phyloP scores from a whole-genome alignment of 148 eudicot genomes.

The Chenopodium quinoa region DNA sequence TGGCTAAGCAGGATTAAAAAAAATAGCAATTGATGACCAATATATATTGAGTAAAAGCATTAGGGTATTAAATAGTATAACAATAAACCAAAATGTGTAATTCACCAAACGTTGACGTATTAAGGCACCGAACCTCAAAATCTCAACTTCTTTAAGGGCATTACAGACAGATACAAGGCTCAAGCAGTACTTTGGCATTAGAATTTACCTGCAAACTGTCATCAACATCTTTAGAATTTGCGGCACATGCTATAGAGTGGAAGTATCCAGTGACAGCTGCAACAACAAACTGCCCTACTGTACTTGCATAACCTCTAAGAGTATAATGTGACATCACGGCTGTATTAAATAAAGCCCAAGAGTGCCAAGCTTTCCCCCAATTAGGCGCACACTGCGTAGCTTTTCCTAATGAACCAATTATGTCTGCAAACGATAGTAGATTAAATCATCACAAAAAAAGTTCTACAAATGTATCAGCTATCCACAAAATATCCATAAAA shows the following conservation, averaged over 20 bases:
- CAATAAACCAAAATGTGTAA: too few relatives aligned
- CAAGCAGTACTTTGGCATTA: not conserved
- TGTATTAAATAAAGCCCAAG: conserved; percentile 96
- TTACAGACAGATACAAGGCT: not conserved
- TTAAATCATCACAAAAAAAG: conserved; percentile 8
- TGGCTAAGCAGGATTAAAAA: too few relatives aligned
- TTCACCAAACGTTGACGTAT: not conserved
- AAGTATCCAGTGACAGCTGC: conserved; percentile 95
- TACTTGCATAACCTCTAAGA: conserved; percentile 52
- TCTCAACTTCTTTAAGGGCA: too few relatives aligned
- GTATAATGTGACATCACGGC: conserved; percentile 98
- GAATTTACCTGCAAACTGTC: conserved; percentile 87
- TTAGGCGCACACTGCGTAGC: conserved; percentile 79
- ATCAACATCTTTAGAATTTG: conserved; percentile 90
- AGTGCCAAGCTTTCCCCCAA: conserved; percentile 97
- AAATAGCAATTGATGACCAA: too few relatives aligned
- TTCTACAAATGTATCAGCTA: not conserved
- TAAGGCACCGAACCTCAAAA: too few relatives aligned
- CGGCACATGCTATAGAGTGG: conserved; percentile 98
- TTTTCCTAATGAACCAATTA: conserved; percentile 59
- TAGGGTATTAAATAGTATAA: too few relatives aligned
- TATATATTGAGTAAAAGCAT: too few relatives aligned
- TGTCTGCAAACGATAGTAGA: conserved; percentile 45
- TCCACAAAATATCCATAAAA: not conserved
- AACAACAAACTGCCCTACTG: conserved; percentile 76